Evolutionary conservation across 2,329 filamentous ascomycete species (phyloP).

Genomic region (Lachnellula hyalina): DNA sequence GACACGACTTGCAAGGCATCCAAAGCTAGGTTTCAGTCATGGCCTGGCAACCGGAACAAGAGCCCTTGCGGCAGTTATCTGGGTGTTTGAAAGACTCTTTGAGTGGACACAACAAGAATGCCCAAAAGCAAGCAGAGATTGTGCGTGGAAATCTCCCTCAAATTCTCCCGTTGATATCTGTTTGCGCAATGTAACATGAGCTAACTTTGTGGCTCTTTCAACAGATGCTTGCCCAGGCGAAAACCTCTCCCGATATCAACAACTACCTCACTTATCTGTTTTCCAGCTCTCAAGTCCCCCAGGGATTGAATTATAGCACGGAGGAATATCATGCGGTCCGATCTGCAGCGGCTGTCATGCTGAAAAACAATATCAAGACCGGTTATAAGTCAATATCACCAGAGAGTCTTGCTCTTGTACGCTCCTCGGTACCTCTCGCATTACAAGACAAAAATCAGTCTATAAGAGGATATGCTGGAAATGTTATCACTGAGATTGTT

Average conservation of each 20-base stretch:
- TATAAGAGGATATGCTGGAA: conserved; percentile 85
- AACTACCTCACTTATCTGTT: conserved; percentile 95
- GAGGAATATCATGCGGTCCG: conserved; percentile 70
- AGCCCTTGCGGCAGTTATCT: conserved; percentile 84
- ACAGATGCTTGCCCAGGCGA: conserved; percentile 91
- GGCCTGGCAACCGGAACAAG: conserved; percentile 88
- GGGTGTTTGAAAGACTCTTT: conserved; percentile 88
- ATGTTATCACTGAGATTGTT: conserved; percentile 89
- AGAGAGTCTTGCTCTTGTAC: conserved; percentile 69
- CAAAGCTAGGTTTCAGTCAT: conserved; percentile 43
- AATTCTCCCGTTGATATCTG: not conserved
- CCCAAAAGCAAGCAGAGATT: conserved; percentile 84
- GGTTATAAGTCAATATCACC: conserved; percentile 73
- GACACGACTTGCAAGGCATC: conserved; percentile 16
- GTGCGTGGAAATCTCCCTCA: conserved; percentile 47
- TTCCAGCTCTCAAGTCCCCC: conserved; percentile 60
- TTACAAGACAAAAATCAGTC: conserved; percentile 77
- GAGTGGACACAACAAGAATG: conserved; percentile 71
- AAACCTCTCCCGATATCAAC: conserved; percentile 84
- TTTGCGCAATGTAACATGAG: conserved; percentile 1
- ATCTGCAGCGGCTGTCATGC: conserved; percentile 83
- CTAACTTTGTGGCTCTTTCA: conserved; percentile 11
- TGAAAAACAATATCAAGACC: conserved; percentile 86
- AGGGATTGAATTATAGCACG: conserved; percentile 52
- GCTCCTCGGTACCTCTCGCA: conserved; percentile 69